Conservation (phyloP, 2,329 filamentous ascomycete species). For the Pyrenophora teres region DNA sequence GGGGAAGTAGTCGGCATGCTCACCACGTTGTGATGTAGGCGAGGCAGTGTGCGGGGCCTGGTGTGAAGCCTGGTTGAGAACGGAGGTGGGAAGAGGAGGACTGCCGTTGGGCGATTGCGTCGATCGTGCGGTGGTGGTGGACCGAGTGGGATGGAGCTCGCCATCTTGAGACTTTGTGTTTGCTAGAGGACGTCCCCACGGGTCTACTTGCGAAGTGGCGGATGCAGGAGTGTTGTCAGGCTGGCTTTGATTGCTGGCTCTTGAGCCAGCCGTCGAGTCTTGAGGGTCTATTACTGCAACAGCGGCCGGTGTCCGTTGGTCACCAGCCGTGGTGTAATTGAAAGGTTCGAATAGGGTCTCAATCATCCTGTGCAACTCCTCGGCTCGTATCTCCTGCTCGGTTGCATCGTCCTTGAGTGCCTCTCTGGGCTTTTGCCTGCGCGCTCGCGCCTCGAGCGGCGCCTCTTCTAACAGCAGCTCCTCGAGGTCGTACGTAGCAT, state of each 20-base stretch:
- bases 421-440: constrained; percentile 91
- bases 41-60: constrained; percentile 33
- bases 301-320: constrained; percentile 63
- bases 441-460: constrained; percentile 86
- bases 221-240: constrained; percentile 41
- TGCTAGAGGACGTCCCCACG: constrained; percentile 37
- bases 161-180: constrained; percentile 45
- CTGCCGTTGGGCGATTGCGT: constrained; percentile 56
- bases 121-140: constrained; percentile 45
- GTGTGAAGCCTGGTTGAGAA: constrained; percentile 30
- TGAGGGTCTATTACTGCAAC: constrained; percentile 35
- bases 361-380: constrained; percentile 92
- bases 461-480: constrained; percentile 93
- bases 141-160: constrained; percentile 45
- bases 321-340: constrained; percentile 85
- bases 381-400: constrained; percentile 90
- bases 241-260: constrained; percentile 43
- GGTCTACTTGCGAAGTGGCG: constrained; percentile 38
- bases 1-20: constrained; percentile 44
- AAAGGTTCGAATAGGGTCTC: constrained; percentile 93
- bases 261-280: constrained; percentile 37
- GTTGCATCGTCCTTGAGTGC: constrained; percentile 92
- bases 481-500: constrained; percentile 96
- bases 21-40: constrained; percentile 43
- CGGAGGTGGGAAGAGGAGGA: constrained; percentile 47